Evolutionary conservation across 2,329 filamentous ascomycete genomes (phyloP), one percentile per base, ranked within the genome.

Genomic region (Sphaerulina populicola): DNA sequence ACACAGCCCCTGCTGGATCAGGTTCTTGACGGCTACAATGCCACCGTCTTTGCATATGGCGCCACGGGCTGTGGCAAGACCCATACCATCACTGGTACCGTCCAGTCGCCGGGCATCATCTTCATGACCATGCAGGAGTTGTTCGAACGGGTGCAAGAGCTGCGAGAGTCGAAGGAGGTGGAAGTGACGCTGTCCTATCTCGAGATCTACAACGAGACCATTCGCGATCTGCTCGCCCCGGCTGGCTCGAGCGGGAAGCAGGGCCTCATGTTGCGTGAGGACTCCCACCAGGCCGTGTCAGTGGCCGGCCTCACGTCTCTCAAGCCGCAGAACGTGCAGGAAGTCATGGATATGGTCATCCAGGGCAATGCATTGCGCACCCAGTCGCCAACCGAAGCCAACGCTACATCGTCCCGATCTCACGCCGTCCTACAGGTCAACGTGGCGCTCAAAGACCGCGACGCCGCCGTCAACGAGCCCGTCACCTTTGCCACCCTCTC

Each of bases 281-380:
- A 98, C 72, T 85, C 86, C 52, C 90, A 97, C 64, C 88, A 95
- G 67, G 82, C 87, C 9, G 93, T 98, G 6, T 93, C 88, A 0
- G 93, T 98, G 1, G 79, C 88, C 4, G 93, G 91, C 0, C 76
- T 98, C 40, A 93, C 89, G 2, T 96, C 89, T 63, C 89, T 96
- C 66, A 86, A 86, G 58, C 93, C 93, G 2, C 84, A 85, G 61
- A 88, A 91, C 65, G 93, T 97, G 11, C 82, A 94, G 65, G 85
- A 98, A 70, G 93, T 98, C 63, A 98, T 98, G 93, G 91, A 98
- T 64, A 96, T 98, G 80, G 96, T 98, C 65, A 85, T 98, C 49
- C 81, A 83, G 66, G 93, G 93, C 57, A 98, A 98, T 69, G 87
- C 94, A 61, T 88, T 85, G 69, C 84, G 93, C 40, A 98, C 93